phyloP scores from a whole-genome alignment of 108 stramenopile species.

The Mediolabrus comicus region DNA sequence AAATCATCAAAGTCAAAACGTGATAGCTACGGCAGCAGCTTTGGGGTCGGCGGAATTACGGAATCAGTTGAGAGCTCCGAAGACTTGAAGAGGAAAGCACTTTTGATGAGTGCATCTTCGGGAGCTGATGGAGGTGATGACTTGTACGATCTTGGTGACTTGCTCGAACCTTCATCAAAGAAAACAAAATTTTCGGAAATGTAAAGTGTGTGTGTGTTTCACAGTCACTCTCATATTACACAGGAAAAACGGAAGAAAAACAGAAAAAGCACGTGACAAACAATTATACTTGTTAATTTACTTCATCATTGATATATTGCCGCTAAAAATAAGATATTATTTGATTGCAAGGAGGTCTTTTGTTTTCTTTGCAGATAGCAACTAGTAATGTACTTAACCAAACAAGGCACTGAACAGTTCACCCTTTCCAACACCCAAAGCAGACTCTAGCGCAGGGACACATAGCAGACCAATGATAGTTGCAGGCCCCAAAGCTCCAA shows the following conservation, averaged over 20 bases:
- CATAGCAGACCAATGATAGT: constrained; percentile 47
- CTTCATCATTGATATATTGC: constrained; percentile 13
- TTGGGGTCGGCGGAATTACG: background rate
- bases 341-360: background rate
- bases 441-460: constrained; percentile 59
- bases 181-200: constrained; percentile 21
- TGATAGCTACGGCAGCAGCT: background rate
- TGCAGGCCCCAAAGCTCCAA: constrained; percentile 50
- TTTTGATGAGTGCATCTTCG: constrained; percentile 47
- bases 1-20: constrained; percentile 22
- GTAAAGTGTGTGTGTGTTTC: constrained; percentile 15
- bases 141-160: constrained; percentile 69
- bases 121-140: constrained; percentile 58
- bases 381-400: background rate
- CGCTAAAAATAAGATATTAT: constrained; percentile 17
- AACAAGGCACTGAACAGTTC: constrained; percentile 34
- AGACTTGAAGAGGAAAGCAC: constrained; percentile 63
- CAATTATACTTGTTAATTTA: constrained; percentile 1
- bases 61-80: background rate
- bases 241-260: background rate
- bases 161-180: constrained; percentile 36
- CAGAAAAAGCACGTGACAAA: background rate
- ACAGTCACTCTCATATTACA: constrained; percentile 1
- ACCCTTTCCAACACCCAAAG: constrained; percentile 45
- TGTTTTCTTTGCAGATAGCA: background rate